These are phyloP conservation scores for Darksidea phi DNA, from an alignment of 495 filamentous ascomycete genomes.

Conservation along the genomic window DNA sequence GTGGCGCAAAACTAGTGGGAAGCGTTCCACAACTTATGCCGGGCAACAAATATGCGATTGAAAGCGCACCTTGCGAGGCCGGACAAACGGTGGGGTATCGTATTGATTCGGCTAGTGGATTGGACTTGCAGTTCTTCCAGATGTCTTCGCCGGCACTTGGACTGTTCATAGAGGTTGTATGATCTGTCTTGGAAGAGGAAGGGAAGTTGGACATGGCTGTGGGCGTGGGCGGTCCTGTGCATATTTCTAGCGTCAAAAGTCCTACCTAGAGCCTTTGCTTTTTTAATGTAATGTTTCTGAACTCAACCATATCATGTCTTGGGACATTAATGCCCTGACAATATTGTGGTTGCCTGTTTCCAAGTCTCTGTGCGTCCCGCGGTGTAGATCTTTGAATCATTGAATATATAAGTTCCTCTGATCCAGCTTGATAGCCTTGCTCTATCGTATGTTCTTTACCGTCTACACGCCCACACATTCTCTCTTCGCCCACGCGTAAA, in stretches of 20 bases:
- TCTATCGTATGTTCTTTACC: too few relatives aligned
- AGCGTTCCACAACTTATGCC: neutral
- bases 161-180: slow-evolving; percentile 15
- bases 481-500: too few relatives aligned
- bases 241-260: neutral
- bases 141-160: slow-evolving; percentile 12
- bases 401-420: too few relatives aligned
- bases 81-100: slow-evolving; percentile 20
- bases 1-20: neutral
- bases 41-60: slow-evolving; percentile 10
- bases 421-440: too few relatives aligned
- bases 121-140: slow-evolving; percentile 29
- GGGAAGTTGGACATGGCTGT: neutral
- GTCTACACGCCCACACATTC: too few relatives aligned
- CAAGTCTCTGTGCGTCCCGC: too few relatives aligned
- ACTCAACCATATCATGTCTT: too few relatives aligned
- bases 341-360: too few relatives aligned
- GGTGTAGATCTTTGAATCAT: too few relatives aligned
- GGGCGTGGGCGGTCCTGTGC: neutral
- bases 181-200: neutral
- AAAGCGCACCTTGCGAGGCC: slow-evolving; percentile 14
- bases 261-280: too few relatives aligned
- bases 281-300: too few relatives aligned
- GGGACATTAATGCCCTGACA: too few relatives aligned
- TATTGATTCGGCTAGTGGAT: slow-evolving; percentile 11